Evolutionary conservation across 2,329 filamentous ascomycete species (phyloP), one percentile per base, ranked within the genome.

Genomic region (Plenodomus lindquistii): DNA sequence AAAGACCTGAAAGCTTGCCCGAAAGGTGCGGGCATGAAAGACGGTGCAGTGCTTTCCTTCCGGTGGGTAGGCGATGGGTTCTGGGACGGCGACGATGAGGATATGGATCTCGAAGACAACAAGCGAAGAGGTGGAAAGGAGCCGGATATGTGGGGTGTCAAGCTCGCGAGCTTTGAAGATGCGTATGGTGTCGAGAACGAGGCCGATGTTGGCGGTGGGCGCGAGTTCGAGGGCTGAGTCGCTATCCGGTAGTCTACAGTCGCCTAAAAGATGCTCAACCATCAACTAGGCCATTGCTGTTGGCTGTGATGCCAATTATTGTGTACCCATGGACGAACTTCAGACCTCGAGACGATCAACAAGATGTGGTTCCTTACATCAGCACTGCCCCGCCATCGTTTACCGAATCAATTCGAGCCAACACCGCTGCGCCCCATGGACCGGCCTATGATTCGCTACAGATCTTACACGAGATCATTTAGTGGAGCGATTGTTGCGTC

Each of bases 21-120:
- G 1, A 74, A 73, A 50, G 67, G 65, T 0, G 67, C 64, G 19
- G 68, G 66, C 1, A 24, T 75, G 50, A 70, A 55, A 38, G 71
- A 75, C 37, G 60, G 63, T 0, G 60, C 59, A 24, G 68, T 72
- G 15, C 42, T 75, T 31, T 71, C 71, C 15, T 74, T 74, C 53
- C 44, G 65, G 37, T 74, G 66, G 66, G 52, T 50, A 2, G 64
- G 64, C 1, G 65, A 68, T 31, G 66, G 63, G 13, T 53, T 43
- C 19, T 61, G 54, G 44, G 48, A 58, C 5, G 65, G 57, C 2
- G 46, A 40, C 17, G 45, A 57, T 4, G 58, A 53, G 19, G 59
- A 60, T n/a, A 57, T 57, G 10, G 48, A 53, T 36, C 17, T 41
- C 11, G 41, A 50, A 40, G 10, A 17, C 6, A 35, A 37, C 8